A percentile compares a stretch with the other conserved stretches of the same genome.
Evolutionary conservation across 2,329 filamentous ascomycete genomes (phyloP).

Genomic region (Ophiocordyceps camponoti-floridani): DNA sequence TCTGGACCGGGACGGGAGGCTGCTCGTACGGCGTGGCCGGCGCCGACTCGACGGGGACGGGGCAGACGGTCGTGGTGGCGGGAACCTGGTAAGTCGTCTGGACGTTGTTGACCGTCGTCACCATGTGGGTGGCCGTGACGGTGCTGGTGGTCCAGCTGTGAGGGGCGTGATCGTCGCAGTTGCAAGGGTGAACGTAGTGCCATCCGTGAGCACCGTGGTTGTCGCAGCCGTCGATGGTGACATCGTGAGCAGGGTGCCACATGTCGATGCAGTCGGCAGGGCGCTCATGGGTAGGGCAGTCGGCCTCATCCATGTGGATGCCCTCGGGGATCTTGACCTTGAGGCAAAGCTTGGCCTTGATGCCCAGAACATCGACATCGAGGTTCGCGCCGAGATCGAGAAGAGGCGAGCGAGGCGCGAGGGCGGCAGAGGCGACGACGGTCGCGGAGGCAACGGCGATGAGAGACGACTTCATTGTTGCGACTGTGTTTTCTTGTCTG

Average conservation of each 20-base stretch:
- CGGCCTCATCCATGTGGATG: conserved; percentile 4
- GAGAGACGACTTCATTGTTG: conserved; percentile 9
- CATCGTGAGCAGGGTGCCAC: conserved; percentile 19
- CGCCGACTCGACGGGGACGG: conserved; percentile 16
- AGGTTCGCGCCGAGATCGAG: conserved; percentile 1
- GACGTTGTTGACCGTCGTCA: conserved; percentile 17
- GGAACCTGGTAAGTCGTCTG: conserved; percentile 20
- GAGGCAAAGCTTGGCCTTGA: conserved; percentile 4
- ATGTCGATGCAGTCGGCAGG: conserved; percentile 10
- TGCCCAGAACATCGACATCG: conserved; percentile 1
- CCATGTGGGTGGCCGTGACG: conserved; percentile 18
- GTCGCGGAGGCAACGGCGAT: conserved; percentile 6
- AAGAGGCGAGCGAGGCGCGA: conserved; percentile 4
- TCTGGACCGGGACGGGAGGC: neutral
- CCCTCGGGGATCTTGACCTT: conserved; percentile 5
- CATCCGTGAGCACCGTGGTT: conserved; percentile 11
- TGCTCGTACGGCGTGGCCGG: conserved; percentile 1
- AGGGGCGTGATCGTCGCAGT: conserved; percentile 6
- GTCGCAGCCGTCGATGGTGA: conserved; percentile 19
- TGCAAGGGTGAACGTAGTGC: conserved; percentile 18
- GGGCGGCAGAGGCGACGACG: conserved; percentile 4
- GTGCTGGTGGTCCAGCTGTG: conserved; percentile 23
- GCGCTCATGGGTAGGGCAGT: conserved; percentile 8
- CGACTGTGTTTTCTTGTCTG: neutral
- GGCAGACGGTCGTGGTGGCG: conserved; percentile 25